These are phyloP conservation scores for Umbilicus rupestris DNA, from an alignment of 164 flowering plant species.

Conservation along the genomic window DNA sequence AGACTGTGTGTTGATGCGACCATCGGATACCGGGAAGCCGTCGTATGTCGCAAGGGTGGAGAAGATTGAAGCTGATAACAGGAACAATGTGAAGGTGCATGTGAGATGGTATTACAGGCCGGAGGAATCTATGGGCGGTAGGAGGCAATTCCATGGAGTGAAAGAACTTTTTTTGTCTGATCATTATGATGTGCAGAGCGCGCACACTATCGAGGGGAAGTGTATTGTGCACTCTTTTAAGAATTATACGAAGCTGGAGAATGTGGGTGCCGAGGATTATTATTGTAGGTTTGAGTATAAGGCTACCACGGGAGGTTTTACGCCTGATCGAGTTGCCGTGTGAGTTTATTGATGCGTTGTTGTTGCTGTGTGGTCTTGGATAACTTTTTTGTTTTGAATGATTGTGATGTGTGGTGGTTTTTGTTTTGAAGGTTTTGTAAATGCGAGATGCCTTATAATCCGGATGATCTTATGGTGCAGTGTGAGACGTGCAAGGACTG, in stretches of 20 bases:
- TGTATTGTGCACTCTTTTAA: slow-evolving; percentile 26
- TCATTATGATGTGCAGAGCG: slow-evolving; percentile 26
- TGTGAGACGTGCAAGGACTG: slow-evolving; percentile 54
- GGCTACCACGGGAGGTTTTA: slow-evolving; percentile 21
- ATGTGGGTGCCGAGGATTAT: slow-evolving; percentile 27
- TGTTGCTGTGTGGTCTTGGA: slow-evolving; percentile 5
- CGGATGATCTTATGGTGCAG: slow-evolving; percentile 51
- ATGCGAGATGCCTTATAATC: slow-evolving; percentile 53
- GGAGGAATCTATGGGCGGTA: slow-evolving; percentile 25
- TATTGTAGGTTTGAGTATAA: slow-evolving; percentile 27
- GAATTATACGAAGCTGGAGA: slow-evolving; percentile 27
- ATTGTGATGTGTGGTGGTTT: not conserved
- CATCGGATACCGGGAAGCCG: slow-evolving; percentile 17
- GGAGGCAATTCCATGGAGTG: slow-evolving; percentile 29
- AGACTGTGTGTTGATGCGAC: slow-evolving; percentile 28
- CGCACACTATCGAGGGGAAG: slow-evolving; percentile 24
- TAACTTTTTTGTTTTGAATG: not conserved
- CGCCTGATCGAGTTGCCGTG: slow-evolving; percentile 29
- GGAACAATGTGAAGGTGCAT: slow-evolving; percentile 21
- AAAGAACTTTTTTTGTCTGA: slow-evolving; percentile 26
- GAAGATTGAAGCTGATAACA: slow-evolving; percentile 21
- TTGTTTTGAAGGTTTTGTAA: slow-evolving; percentile 37
- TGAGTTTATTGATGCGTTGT: slow-evolving; percentile 14
- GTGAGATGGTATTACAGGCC: slow-evolving; percentile 29
- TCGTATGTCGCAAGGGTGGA: slow-evolving; percentile 26